Evolutionary conservation across 129 eudicot species (phyloP), one percentile per base, ranked within the genome.

Genomic region (Chrysanthemum lavandulifolium): DNA sequence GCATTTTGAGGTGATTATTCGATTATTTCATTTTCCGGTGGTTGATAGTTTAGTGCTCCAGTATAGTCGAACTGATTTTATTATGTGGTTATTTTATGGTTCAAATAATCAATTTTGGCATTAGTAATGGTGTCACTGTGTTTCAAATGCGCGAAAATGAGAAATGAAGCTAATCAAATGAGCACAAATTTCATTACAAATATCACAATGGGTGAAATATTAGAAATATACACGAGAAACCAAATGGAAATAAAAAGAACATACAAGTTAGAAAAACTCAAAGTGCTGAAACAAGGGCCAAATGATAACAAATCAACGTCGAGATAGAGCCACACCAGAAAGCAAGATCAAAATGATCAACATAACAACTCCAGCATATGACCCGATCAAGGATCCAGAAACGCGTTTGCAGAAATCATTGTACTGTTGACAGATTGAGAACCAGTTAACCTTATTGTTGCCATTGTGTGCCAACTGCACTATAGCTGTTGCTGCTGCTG

Each of bases 381-480:
- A 88, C 23, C 97, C 97, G 15, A 91, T 87, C 62, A 91, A 75
- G 21, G 95, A 82, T 23, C 96, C 96, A 0, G 97, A 88, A 23
- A 79, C 77, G 3, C 97, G 88, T 68, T 82, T 88, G 57, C 97
- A 91, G 61, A 91, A 88, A 68, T 88, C 68, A 52, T 78, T 86
- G 60, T 69, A 84, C 51, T 84, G 88, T 49, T 76, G 81, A 76
- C 96, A 91, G 10, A 91, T 88, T 0, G 88, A 84, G 5, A 73
- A 47, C 97, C 92, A 88, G 7, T 91, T 91, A 27, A 84, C 82
- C 75, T 73, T 75, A 6, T 67, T 67, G 62, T 82, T 86, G 13
- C 97, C 92, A 25, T 84, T 79, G 88, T 88, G 95, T 72, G 95
- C 97, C 72, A 91, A 52, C 73, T 88, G 77, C 47, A 85, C 88